Percentiles rank a stretch among this genome's conserved stretches.
Conservation (phyloP, 75 land plant species). For the Pinus taeda region DNA sequence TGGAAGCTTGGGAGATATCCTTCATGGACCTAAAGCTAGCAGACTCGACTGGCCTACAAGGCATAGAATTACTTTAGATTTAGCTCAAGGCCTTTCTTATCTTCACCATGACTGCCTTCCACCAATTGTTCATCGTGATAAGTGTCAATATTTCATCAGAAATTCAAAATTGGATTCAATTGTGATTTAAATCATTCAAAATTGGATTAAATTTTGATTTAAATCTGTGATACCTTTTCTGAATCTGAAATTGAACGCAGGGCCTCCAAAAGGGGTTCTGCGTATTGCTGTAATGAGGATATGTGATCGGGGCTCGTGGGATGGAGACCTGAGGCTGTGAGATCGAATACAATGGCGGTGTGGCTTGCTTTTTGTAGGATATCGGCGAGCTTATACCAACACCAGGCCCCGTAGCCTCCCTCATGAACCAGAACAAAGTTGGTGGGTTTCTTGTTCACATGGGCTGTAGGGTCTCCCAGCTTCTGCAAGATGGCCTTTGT, state of each 20-base stretch:
- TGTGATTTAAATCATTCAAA: too few species aligned
- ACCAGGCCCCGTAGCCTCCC: constrained; percentile 24
- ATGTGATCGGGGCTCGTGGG: neutral
- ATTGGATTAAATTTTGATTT: too few species aligned
- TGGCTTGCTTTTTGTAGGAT: constrained; percentile 12
- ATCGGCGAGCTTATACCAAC: constrained; percentile 16
- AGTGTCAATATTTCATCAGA: too few species aligned
- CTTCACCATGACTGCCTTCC: too few species aligned
- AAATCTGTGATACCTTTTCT: neutral
- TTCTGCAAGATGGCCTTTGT: constrained; percentile 1
- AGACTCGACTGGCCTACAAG: too few species aligned
- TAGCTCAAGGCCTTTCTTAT: too few species aligned
- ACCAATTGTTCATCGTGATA: too few species aligned
- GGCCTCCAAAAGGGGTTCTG: neutral
- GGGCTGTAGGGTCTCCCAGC: neutral
- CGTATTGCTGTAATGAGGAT: neutral
- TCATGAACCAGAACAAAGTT: constrained; percentile 25
- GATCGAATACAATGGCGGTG: constrained; percentile 16
- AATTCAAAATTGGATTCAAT: too few species aligned
- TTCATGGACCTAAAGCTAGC: too few species aligned
- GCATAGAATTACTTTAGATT: too few species aligned
- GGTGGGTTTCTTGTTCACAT: neutral
- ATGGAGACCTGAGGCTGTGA: constrained; percentile 9
- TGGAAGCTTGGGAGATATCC: too few species aligned
- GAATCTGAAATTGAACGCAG: neutral